Evolutionary conservation across 192 early-diverging fungal species (phyloP), one percentile per base, ranked within the genome.

Genomic region (Radiomyces spectabilis): DNA sequence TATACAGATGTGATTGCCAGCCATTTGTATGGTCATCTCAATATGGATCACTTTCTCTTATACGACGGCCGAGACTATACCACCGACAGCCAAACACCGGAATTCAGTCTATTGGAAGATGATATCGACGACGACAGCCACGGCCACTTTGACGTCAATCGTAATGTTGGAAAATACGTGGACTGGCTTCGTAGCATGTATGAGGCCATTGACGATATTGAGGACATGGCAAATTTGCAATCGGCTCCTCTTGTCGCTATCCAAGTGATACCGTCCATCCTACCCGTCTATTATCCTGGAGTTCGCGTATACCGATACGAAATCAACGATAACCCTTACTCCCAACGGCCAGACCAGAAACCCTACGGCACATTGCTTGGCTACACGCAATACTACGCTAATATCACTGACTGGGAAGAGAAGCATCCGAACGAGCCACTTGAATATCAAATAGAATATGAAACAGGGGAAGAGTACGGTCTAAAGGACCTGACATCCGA

Each of bases 11-110:
- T 81, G 5, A 78, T 84, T 41, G 50, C 69, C 6, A 85, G 83
- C 15, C 85, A 90, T 68, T 57, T 84, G 41, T 90, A 74, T 51
- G 87, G 87, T 4, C 87, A 90, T 55, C 75, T 77, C 59, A 90
- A 90, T 51, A 79, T 84, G 56, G 85, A 90, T 51, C 73, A 49
- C 19, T n/a, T n/a, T n/a, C n/a, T n/a, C n/a, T n/a, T n/a, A n/a
- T n/a, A n/a, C n/a, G n/a, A n/a, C n/a, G n/a, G n/a, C n/a, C n/a
- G n/a, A n/a, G n/a, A n/a, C n/a, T n/a, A n/a, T n/a, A n/a, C n/a
- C n/a, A n/a, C n/a, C n/a, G n/a, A n/a, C n/a, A n/a, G n/a, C n/a
- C n/a, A n/a, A n/a, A n/a, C n/a, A n/a, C n/a, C n/a, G n/a, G 18
- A 41, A 26, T 22, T 35, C 37, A 13, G 30, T 0, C 24, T n/a